These are phyloP conservation scores for Cyberlindnera euphorbiae DNA, from an alignment of 805 yeast genomes.

Conservation along the genomic window DNA sequence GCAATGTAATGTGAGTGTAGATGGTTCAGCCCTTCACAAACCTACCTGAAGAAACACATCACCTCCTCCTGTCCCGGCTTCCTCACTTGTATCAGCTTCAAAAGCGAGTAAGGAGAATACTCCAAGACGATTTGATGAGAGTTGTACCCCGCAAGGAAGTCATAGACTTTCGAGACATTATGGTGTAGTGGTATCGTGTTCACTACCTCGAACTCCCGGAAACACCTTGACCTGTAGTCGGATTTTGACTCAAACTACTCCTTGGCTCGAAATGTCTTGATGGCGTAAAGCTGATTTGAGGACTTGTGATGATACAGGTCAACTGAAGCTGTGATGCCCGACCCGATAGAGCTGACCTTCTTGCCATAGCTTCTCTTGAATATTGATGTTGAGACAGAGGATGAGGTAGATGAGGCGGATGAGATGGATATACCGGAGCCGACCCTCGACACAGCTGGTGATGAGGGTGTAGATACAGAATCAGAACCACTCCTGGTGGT, in stretches of 20 bases:
- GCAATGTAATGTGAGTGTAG: conserved; percentile 76
- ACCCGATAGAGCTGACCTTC: conserved; percentile 20
- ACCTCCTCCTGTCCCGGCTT: conserved; percentile 60
- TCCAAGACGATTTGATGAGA: conserved; percentile 76
- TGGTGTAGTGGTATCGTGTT: conserved; percentile 57
- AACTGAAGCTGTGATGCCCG: conserved; percentile 33
- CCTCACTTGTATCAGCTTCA: conserved; percentile 83
- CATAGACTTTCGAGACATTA: conserved; percentile 71
- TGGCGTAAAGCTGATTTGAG: conserved; percentile 29
- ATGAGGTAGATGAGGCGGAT: background rate
- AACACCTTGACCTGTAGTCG: conserved; percentile 69
- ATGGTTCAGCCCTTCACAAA: conserved; percentile 66
- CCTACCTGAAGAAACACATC: conserved; percentile 76
- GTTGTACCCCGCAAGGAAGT: conserved; percentile 58
- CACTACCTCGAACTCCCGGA: conserved; percentile 73
- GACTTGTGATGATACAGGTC: conserved; percentile 26
- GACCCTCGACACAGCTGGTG: background rate
- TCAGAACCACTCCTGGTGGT: too few relatives aligned
- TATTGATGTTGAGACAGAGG: background rate
- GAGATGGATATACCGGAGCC: background rate
- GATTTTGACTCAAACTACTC: conserved; percentile 52
- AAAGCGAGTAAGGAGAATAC: conserved; percentile 81
- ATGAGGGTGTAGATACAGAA: too few relatives aligned
- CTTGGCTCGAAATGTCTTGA: conserved; percentile 39
- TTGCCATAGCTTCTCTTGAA: conserved; percentile 15